Evolutionary conservation across 805 yeast species (phyloP), one percentile per base, ranked within the genome.

Genomic region (Myxozyma udenii): DNA sequence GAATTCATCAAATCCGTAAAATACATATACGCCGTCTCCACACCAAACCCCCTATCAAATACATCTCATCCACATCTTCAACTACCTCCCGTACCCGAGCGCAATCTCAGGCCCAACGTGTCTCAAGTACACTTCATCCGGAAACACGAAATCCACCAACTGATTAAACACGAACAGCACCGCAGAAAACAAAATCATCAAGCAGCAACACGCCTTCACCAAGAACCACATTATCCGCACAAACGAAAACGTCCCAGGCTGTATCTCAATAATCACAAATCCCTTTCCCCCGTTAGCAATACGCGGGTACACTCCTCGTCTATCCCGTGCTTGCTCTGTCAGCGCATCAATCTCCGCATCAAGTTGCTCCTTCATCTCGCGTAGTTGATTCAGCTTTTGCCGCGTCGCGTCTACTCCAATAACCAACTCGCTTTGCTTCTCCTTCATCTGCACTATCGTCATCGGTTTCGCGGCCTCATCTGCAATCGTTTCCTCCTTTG

Each of bases 91-190:
- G n/a, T 30, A 23, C 11, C 46, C 46, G 18, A 43, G 37, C 7
- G 39, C 46, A 32, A 43, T 43, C 26, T 43, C 46, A 19, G 46
- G 46, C 18, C 46, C 46, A 3, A 22, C 14, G 24, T 32, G 35
- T 5, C 18, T 12, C 18, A 11, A 16, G 11, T 16, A n/a, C 41
- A 2, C 23, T 22, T 22, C 7, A 38, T 16, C 16, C n/a, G n/a
- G 22, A 39, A 7, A 23, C 28, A 23, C 24, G 9, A 39, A 23
- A 39, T 19, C 25, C 1, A 22, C n/a, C 3, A 22, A 14, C 33
- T 22, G 4, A 9, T 19, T 7, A 6, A 16, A 9, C 12, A 12
- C 3, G 14, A 7, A 23, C 21, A 2, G n/a, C 44, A 5, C n/a
- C 9, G 2, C 9, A 6, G 3, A 16, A 24, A n/a, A n/a, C 22